Evolutionary conservation across 1,284 basidiomycete genomes (phyloP).

Genomic region (Fistulina hepatica): DNA sequence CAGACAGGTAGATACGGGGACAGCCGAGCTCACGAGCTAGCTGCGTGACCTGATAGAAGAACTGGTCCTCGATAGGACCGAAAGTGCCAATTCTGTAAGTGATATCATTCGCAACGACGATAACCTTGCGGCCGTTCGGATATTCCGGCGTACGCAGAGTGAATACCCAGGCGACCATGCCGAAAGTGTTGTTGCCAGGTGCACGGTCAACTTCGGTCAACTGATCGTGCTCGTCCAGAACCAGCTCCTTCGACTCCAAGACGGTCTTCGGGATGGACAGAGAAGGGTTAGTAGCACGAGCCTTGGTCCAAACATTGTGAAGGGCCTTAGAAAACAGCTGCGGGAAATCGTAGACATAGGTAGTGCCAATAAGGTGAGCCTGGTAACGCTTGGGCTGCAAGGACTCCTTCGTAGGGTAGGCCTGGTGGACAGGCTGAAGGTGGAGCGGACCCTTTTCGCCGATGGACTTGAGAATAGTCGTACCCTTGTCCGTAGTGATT

Average conservation of each 20-base stretch:
- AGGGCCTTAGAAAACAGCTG: constrained; percentile 96
- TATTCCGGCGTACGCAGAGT: constrained; percentile 91
- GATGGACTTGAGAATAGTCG: constrained; percentile 90
- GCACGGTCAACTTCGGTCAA: constrained; percentile 84
- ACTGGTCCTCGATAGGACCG: constrained; percentile 91
- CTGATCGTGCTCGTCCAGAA: constrained; percentile 89
- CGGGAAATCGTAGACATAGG: constrained; percentile 98
- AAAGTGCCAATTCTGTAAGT: constrained; percentile 99
- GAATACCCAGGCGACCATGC: constrained; percentile 99
- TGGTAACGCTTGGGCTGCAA: constrained; percentile 98
- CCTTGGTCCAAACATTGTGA: constrained; percentile 84
- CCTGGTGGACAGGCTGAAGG: constrained; percentile 83
- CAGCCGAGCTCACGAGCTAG: constrained; percentile 84
- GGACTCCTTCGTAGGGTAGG: constrained; percentile 97
- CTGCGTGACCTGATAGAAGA: constrained; percentile 92
- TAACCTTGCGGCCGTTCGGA: constrained; percentile 77
- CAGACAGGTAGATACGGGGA: constrained; percentile 94
- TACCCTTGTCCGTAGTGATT: constrained; percentile 91
- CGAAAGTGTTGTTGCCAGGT: constrained; percentile 89
- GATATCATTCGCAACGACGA: constrained; percentile 97
- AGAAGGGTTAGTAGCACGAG: constrained; percentile 53
- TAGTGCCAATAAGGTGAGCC: constrained; percentile 97
- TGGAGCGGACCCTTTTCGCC: constrained; percentile 91
- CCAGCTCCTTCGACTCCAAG: constrained; percentile 79
- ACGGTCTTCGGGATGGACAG: constrained; percentile 69